Conservation (phyloP, 1,284 basidiomycete genomes). For the Rhodotorula sp. region DNA sequence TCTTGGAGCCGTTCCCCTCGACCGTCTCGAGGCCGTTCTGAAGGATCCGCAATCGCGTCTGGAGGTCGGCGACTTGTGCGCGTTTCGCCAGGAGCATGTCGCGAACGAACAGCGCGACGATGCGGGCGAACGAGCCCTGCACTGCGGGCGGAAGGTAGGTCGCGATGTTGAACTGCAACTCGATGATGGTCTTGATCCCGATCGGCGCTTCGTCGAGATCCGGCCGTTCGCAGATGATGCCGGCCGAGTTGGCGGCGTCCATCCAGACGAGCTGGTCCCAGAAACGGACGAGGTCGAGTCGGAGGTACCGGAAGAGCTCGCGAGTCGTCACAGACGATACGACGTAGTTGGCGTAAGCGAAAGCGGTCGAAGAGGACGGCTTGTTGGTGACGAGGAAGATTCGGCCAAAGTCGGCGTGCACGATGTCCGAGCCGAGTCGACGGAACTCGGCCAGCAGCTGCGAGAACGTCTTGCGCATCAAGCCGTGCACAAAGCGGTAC, state of each 20-base stretch:
- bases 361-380: constrained; percentile 85
- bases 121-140: constrained; percentile 72
- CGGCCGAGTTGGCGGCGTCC: constrained; percentile 92
- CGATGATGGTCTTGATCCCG: constrained; percentile 55
- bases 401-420: constrained; percentile 92
- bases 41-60: constrained; percentile 74
- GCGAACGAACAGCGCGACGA: constrained; percentile 80
- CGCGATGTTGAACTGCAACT: constrained; percentile 95
- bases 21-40: constrained; percentile 59
- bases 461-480: constrained; percentile 98
- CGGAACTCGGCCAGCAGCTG: constrained; percentile 97
- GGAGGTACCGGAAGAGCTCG: constrained; percentile 92
- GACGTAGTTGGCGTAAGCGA: constrained; percentile 89
- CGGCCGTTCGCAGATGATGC: constrained; percentile 79
- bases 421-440: constrained; percentile 85
- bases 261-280: constrained; percentile 96
- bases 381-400: constrained; percentile 92
- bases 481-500: constrained; percentile 87
- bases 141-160: constrained; percentile 83
- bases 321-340: constrained; percentile 88
- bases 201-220: constrained; percentile 60
- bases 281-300: constrained; percentile 81
- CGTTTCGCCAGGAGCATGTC: constrained; percentile 78
- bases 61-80: constrained; percentile 54
- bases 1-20: constrained; percentile 63